Base-by-base conservation (phyloP, 495 filamentous ascomycete genomes). In the Wilcoxina mikolae region DNA sequence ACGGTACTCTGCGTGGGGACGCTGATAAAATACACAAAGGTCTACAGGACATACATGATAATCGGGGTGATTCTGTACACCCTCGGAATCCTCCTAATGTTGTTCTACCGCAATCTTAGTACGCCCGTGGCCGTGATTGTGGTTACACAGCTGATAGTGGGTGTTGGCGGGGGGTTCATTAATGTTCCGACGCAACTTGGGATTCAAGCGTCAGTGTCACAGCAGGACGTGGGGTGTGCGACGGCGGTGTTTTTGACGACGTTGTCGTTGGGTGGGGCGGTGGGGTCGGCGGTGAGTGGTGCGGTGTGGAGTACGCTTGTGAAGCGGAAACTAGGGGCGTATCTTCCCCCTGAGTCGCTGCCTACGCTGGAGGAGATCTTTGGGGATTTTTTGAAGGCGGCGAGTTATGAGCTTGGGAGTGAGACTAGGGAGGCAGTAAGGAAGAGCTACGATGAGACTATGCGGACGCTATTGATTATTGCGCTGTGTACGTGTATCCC, bases 201-300 rank as follows among this genome's bases (percentile, higher is more conserved):
- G 24, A 73, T 84, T 18, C 81, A 85, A 67, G 80, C 81, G 22
- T 72, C 75, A 0, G 80, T 76, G 4, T 71, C 69, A 17, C 80
- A 83, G 52, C 73, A 78, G 59, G 75, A 84, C 55, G 81, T 87
- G 7, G 81, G 79, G 3, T 76, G 78, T 22, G 78, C 76, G 3
- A 82, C 81, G 9, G 82, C 82, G 2, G 74, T 84, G 35, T 83
- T 81, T 58, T 69, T 83, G 1, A 79, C 81, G 0, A 72, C 76
- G 7, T 72, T 81, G 58, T 78, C 81, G 49, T 76, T 85, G 59
- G 82, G 83, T 11, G 80, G 81, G 18, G 80, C 83, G 0, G 74
- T 85, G 1, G 82, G 83, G 5, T 73, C 72, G 7, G 80, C 81
- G 11, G 75, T 85, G 31, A 79, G 80, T 0, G 82, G 82, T 3